Evolutionary conservation across 768 basidiomycete species (phyloP).

Genomic region (Lentinula guzmanii): DNA sequence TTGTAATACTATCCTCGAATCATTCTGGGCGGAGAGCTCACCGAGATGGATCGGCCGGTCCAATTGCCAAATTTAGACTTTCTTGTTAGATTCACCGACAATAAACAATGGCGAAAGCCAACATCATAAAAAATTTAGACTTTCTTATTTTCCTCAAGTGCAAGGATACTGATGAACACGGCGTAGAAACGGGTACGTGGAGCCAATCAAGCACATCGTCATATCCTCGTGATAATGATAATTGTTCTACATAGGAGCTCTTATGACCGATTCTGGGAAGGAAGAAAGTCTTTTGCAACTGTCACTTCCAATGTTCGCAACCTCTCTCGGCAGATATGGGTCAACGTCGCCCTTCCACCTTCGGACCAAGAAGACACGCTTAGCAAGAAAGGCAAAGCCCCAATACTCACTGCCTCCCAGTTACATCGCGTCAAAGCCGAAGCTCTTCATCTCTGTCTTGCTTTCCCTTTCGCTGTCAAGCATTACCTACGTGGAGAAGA

Average conservation of each 20-base stretch:
- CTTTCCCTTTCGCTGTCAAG: constrained; percentile 71
- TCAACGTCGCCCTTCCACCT: constrained; percentile 66
- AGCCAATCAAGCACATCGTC: not conserved
- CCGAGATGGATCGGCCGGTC: too few relatives aligned
- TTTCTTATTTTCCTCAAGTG: too few relatives aligned
- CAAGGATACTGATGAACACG: not conserved
- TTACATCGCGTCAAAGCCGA: constrained; percentile 65
- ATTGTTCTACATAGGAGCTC: constrained; percentile 48
- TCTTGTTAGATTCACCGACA: too few relatives aligned
- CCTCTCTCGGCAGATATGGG: constrained; percentile 73
- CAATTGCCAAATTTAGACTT: too few relatives aligned
- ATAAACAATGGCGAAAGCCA: too few relatives aligned
- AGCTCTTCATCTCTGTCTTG: constrained; percentile 58
- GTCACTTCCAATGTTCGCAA: constrained; percentile 72
- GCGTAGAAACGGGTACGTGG: constrained; percentile 57
- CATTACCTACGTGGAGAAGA: constrained; percentile 86
- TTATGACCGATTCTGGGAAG: constrained; percentile 86
- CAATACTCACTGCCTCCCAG: constrained; percentile 41
- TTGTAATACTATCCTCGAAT: too few relatives aligned
- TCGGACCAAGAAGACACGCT: constrained; percentile 32
- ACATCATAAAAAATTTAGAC: too few relatives aligned
- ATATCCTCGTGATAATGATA: not conserved
- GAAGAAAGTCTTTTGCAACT: constrained; percentile 75
- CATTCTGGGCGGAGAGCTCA: too few relatives aligned
- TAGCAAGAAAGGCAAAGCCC: constrained; percentile 47